Base-by-base conservation (phyloP, 495 filamentous ascomycete species). In the Lasiosphaeriaceae sp. region DNA sequence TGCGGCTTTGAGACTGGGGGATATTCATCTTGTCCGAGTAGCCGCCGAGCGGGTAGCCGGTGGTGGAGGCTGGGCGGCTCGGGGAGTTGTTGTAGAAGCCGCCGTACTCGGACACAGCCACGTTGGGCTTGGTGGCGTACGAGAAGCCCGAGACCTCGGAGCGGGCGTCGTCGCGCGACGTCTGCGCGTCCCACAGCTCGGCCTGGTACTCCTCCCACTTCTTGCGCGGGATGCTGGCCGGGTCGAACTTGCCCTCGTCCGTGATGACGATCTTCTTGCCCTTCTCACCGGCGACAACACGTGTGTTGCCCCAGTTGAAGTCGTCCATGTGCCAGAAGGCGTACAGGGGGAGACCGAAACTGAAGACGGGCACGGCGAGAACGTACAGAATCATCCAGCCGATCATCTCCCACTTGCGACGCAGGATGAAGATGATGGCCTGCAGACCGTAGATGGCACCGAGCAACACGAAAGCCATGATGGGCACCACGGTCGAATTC, bases 321-420 rank as follows among this genome's bases (percentile, higher is more conserved):
- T 99, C 94, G 71, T 99, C 94, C 94, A 97, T 97, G 73, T 97
- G 81, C 94, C 94, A 99, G 84, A 99, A 99, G 45, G 92, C 81
- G 73, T 97, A 99, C 6, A 99, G 80, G 1, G 94, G 94, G 8
- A 99, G 79, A 50, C 83, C 92, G 59, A 96, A 88, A 26, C 90
- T 84, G 81, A 96, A 97, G 60, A 99, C 83, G 12, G 94, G 94
- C 53, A 96, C 86, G 51, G 94, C 95, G 22, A 94, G 63, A 47
- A 99, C 78, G 73, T 99, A 99, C 51, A 99, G 84, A 58, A 99
- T 73, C 92, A 99, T 96, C 94, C 94, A 99, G 16, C 92, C 94
- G 59, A 99, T 87, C 90, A 96, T 96, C 68, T 99, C 91, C 94
- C 94, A 99, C 76, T 96, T 96, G 60, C 94, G 86, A 49, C 89